Evolutionary conservation across 495 filamentous ascomycete genomes (phyloP).

Genomic region (Lasiosphaeria miniovina): DNA sequence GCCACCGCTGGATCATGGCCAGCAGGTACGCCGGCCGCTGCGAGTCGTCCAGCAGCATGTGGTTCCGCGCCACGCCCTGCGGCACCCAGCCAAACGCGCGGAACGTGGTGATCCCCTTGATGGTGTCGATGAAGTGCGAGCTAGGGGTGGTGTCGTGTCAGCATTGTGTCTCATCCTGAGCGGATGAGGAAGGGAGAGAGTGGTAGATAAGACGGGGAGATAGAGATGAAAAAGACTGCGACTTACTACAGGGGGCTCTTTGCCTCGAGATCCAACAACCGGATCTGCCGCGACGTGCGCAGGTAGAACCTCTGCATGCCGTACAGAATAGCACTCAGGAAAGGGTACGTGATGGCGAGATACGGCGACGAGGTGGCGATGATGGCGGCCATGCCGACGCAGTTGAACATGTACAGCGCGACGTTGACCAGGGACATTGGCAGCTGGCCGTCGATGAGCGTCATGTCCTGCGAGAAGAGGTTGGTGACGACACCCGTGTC

Average conservation of each 20-base stretch:
- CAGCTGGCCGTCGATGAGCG: slow-evolving; percentile 25
- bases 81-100: slow-evolving; percentile 48
- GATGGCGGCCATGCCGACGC: slow-evolving; percentile 27
- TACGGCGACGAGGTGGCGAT: slow-evolving; percentile 26
- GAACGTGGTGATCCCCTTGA: slow-evolving; percentile 48
- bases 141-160: slow-evolving; percentile 13
- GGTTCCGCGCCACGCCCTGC: slow-evolving; percentile 46
- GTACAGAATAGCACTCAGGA: slow-evolving; percentile 36
- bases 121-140: slow-evolving; percentile 44
- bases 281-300: slow-evolving; percentile 55
- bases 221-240: neutral
- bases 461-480: slow-evolving; percentile 40
- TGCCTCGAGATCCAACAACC: slow-evolving; percentile 54
- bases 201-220: neutral
- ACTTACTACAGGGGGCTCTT: slow-evolving; percentile 34
- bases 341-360: slow-evolving; percentile 30
- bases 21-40: slow-evolving; percentile 52
- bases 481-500: slow-evolving; percentile 31
- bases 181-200: neutral
- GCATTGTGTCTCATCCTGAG: neutral
- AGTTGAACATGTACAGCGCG: neutral
- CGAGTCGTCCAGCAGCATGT: slow-evolving; percentile 50
- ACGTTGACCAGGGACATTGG: slow-evolving; percentile 23
- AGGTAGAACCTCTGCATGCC: slow-evolving; percentile 55
- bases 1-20: slow-evolving; percentile 53